Base-by-base conservation (phyloP, 352 stramenopile species). In the Phytopythium cucurbitacearum region DNA sequence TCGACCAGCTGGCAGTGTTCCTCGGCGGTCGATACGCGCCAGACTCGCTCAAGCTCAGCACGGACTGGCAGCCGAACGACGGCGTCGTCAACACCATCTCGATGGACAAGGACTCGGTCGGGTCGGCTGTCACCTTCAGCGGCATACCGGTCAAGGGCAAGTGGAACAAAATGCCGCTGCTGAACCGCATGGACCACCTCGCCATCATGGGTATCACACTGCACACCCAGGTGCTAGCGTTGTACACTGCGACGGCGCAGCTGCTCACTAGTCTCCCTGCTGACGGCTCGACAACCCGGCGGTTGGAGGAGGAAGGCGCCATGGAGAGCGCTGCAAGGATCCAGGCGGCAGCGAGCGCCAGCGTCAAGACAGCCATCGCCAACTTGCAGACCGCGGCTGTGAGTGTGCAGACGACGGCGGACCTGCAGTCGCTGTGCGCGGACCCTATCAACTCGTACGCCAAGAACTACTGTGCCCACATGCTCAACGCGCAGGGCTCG, bases 101-200 rank as follows among this genome's bases (percentile, higher is more conserved):
- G 0, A 78, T 80, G 73, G 41, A 9, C 28, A 69, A 69, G 3
- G 73, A 80, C 53, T 57, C 53, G 10, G 39, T 57, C 0, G 74
- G 69, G 3, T 16, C 48, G 2, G 44, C 47, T 16, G 53, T 71
- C 7, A 57, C 50, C 1, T 83, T 75, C 39, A 54, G 45, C 7
- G 67, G 65, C 28, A 56, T 44, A 3, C 71, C 72, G 10, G 46
- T 65, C 48, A 54, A 70, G 5, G 75, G 75, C 40, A 76, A 69
- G 44, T 86, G 75, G 75, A 79, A 81, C 59, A 43, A 56, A 15
- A 80, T 86, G 75, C 59, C 60, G 9, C 64, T 69, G 54, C 46
- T 86, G 10, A 65, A 72, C 28, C 58, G 57, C 33, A 53, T 85
- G 45, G 75, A 85, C 42, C 71, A 83, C 57, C 34, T 83, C 3